Evolutionary conservation across 495 filamentous ascomycete species (phyloP).

Genomic region (Achaetomiella virescens): DNA sequence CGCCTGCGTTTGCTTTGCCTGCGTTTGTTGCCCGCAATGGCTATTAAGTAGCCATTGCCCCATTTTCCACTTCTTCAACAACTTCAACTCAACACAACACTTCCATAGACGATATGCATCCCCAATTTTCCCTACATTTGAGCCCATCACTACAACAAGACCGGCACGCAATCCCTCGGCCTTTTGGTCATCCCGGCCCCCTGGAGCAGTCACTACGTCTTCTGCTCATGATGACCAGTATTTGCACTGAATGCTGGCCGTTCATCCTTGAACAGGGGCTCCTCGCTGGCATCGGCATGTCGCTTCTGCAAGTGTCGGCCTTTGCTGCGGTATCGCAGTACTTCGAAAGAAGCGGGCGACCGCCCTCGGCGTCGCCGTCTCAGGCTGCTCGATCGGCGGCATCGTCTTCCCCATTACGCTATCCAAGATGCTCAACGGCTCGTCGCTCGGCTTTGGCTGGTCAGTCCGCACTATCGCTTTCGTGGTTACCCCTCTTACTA

Average conservation of each 20-base stretch:
- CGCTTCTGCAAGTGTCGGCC: conserved; percentile 46
- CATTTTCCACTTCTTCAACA: no score
- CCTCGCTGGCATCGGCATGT: conserved; percentile 45
- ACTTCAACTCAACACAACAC: no score
- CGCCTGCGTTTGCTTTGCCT: no score
- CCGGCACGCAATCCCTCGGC: no score
- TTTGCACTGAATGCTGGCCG: conserved; percentile 55
- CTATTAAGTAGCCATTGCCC: no score
- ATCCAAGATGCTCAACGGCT: conserved; percentile 34
- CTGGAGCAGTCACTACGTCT: conserved; percentile 33
- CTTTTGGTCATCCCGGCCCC: no score
- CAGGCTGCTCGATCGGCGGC: conserved; percentile 54
- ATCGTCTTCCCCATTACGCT: conserved; percentile 45
- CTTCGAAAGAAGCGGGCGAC: conserved; percentile 49
- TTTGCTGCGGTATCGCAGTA: conserved; percentile 49
- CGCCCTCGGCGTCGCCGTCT: conserved; percentile 49
- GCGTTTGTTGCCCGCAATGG: no score
- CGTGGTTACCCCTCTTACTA: conserved; percentile 45
- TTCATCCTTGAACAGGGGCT: conserved; percentile 58
- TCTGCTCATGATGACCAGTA: conserved; percentile 51
- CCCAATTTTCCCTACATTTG: no score
- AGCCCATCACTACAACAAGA: no score
- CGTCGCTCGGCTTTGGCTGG: conserved; percentile 52
- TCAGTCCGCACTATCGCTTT: conserved; percentile 54
- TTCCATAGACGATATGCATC: no score